Percentiles rank a stretch among this genome's conserved stretches.
These are phyloP conservation scores for Thelonectria rubi DNA, from an alignment of 2,329 filamentous ascomycete species.

Conservation along the genomic window DNA sequence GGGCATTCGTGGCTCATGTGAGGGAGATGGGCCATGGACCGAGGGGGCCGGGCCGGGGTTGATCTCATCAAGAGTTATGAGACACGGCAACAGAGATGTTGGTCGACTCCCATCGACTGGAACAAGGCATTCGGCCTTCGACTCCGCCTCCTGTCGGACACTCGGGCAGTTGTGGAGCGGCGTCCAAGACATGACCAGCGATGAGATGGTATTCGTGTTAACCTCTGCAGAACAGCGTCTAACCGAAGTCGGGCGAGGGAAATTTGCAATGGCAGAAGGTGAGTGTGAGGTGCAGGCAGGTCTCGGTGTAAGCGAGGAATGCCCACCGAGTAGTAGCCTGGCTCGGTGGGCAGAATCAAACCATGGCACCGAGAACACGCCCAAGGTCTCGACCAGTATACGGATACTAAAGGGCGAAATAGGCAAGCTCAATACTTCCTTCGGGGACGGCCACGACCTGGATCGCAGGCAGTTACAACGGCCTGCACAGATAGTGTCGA, in stretches of 20 bases:
- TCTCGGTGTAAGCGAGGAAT: not conserved
- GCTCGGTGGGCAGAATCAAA: not conserved
- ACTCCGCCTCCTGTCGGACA: constrained; percentile 36
- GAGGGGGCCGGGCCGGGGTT: constrained; percentile 31
- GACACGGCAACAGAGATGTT: constrained; percentile 28
- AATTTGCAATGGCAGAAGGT: not conserved
- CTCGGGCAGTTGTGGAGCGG: constrained; percentile 36
- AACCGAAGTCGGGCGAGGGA: not conserved
- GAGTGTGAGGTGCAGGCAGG: not conserved
- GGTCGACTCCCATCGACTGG: constrained; percentile 10
- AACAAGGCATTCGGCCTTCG: constrained; percentile 30
- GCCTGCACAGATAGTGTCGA: not conserved
- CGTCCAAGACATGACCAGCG: constrained; percentile 33
- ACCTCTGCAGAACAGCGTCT: constrained; percentile 10
- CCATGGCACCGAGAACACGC: not conserved
- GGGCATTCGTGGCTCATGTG: not conserved
- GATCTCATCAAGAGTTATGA: constrained; percentile 36
- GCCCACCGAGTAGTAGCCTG: not conserved
- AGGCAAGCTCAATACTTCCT: not conserved
- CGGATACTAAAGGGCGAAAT: not conserved
- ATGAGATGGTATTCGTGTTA: constrained; percentile 30
- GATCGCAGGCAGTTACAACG: not conserved
- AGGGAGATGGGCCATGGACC: constrained; percentile 18
- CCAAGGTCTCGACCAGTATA: not conserved
- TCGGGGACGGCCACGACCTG: not conserved